phyloP scores from a whole-genome alignment of 176 grass and related monocot genomes.

The Avena insularis region DNA sequence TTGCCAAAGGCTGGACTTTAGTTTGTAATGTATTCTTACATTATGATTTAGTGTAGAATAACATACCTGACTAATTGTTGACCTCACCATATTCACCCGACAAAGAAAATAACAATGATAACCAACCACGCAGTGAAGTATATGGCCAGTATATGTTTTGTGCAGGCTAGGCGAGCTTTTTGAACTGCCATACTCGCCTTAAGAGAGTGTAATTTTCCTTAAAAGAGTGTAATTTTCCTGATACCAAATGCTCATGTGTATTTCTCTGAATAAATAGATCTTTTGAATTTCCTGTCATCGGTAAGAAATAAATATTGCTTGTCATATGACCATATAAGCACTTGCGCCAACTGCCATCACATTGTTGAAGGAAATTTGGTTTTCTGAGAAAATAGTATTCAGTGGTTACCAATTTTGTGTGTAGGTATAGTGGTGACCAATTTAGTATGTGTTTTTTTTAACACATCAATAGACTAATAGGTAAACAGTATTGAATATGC shows the following conservation, averaged over 20 bases:
- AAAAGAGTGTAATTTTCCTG: too few relatives aligned
- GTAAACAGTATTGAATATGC: too few relatives aligned
- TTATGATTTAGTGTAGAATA: constrained; percentile 89
- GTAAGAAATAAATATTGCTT: too few relatives aligned
- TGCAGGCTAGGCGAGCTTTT: constrained; percentile 72
- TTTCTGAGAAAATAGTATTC: too few relatives aligned
- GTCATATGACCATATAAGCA: neutral
- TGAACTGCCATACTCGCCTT: neutral
- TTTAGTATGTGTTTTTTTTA: too few relatives aligned
- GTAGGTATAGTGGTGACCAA: too few relatives aligned
- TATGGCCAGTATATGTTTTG: constrained; percentile 73
- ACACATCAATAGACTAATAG: too few relatives aligned
- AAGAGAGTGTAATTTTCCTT: neutral
- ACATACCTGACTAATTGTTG: constrained; percentile 72
- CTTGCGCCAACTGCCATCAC: too few relatives aligned
- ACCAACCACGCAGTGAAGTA: constrained; percentile 59
- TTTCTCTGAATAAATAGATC: neutral
- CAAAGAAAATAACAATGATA: constrained; percentile 69
- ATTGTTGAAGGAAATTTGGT: too few relatives aligned
- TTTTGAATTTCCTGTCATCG: neutral
- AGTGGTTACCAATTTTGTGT: too few relatives aligned
- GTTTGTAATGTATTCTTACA: constrained; percentile 32
- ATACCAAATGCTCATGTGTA: neutral
- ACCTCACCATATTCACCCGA: constrained; percentile 54
- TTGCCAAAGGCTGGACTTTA: neutral